Conservation (phyloP, 139 green algal species). For the Coelastrella sp. region DNA sequence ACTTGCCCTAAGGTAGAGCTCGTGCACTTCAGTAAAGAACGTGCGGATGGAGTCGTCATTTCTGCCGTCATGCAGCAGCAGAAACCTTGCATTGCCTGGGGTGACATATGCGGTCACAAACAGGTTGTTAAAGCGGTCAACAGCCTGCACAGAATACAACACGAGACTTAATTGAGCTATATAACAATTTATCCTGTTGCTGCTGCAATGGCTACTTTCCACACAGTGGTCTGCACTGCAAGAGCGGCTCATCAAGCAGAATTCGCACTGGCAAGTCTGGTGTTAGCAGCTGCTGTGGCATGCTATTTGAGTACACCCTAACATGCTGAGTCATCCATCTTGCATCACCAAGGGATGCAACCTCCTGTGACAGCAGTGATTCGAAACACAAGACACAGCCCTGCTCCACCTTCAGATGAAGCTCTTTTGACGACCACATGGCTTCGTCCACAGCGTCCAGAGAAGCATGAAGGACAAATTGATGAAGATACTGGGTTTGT, state of each 20-base stretch:
- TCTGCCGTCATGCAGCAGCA: conserved; percentile 90
- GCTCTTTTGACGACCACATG: conserved; percentile 82
- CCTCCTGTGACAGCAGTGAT: too few species aligned
- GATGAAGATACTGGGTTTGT: conserved; percentile 93
- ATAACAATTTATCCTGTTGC: background rate
- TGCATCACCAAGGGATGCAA: too few species aligned
- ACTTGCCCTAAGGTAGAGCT: conserved; percentile 82
- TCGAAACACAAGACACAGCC: too few species aligned
- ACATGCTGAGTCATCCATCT: too few species aligned
- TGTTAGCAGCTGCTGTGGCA: too few species aligned
- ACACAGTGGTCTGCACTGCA: too few species aligned
- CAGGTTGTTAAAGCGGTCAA: conserved; percentile 97
- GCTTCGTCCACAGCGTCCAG: conserved; percentile 95
- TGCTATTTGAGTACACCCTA: too few species aligned
- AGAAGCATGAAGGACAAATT: conserved; percentile 96
- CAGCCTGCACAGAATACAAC: conserved; percentile 50
- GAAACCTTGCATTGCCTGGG: conserved; percentile 80
- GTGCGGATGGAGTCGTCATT: conserved; percentile 83
- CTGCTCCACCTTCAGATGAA: conserved; percentile 80
- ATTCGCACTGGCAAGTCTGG: too few species aligned
- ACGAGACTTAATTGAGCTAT: background rate
- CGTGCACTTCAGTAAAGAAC: conserved; percentile 96
- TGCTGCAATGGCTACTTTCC: background rate
- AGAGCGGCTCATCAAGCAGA: too few species aligned
- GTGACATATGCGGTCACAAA: conserved; percentile 86